Evolutionary conservation across 2,329 filamentous ascomycete genomes (phyloP), one percentile per base, ranked within the genome.

Genomic region (Diaporthe destruens): DNA sequence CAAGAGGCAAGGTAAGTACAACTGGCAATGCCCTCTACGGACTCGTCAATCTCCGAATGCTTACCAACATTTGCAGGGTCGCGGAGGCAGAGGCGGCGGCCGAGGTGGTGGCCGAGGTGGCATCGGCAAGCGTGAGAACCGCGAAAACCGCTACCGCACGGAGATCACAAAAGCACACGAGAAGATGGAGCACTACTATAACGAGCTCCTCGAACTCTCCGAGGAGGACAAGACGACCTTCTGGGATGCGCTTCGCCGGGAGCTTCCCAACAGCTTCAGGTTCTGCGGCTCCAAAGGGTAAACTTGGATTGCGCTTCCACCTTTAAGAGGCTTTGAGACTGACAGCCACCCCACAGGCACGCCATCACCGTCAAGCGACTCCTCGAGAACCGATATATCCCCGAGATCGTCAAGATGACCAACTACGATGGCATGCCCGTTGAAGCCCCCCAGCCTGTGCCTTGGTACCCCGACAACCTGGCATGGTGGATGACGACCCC

Each of bases 401-500:
- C 96, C 67, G 90, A 97, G 78, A 97, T 99, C 77, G 92, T 91
- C 67, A 91, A 92, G 73, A 96, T 98, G 80, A 89, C 94, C 80
- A 90, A 94, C 82, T 90, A 91, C 80, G 94, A 99, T 82, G 96
- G 93, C 79, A 88, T 92, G 78, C 87, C 88, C 18, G 95, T 98
- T 76, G 91, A 95, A 74, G 91, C 96, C 16, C 96, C 96, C 12
- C 87, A 90, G 80, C 89, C 94, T 0, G 92, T 99, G 71, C 86
- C 91, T 42, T 98, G 96, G 94, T 99, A 98, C 81, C 96, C 96
- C 54, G 95, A 98, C 80, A 90, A 94, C 79, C 91, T 99, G 74
- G 96, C 96, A 65, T 99, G 97, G 93, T 95, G 92, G 83, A 98
- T 98, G 95, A 98, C 95, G 57, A 98, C 96, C 7, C 94, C 96